Evolutionary conservation across 2,329 filamentous ascomycete genomes (phyloP), one percentile per base, ranked within the genome.

Genomic region (Chrysosporium queenslandicum): DNA sequence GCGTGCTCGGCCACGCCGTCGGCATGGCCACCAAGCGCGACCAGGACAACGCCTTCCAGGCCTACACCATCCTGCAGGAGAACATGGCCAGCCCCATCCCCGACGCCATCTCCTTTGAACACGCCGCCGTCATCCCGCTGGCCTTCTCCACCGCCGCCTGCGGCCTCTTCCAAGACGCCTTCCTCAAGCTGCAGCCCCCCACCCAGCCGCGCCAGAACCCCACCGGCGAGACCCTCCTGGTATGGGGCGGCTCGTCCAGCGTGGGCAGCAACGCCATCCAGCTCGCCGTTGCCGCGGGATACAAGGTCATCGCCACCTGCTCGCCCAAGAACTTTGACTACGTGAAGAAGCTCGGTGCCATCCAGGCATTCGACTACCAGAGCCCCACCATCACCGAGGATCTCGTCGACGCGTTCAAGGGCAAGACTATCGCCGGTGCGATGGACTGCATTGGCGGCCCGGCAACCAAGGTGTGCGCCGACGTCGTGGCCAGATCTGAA

Each of bases 351-450:
- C 66, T 77, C 0, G 75, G 75, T 1, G 72, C 72, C 1, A 61
- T 56, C 8, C 58, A 68, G 1, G 69, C 70, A 0, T 74, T 75
- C 42, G 74, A 77, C 58, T 74, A 77, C 59, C 67, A 65, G 4
- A 64, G 59, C 27, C 41, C 41, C 5, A 39, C 36, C 36, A 39
- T 39, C 36, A 20, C 16, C 36, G n/a, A 39, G n/a, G 53, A 59
- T 0, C 62, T 58, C 1, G 59, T 67, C 4, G 14, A 20, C 0
- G 60, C 55, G 3, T 56, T 67, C 7, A 52, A 62, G 14, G 61
- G 50, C 5, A 53, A 52, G 2, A 51, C 12, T 4, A 20, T 39
- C 14, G 36, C 36, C 36, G 36, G 36, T 14, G 36, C 36, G 36
- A 3, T 47, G 56, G 1, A 61, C 52, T 12, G 63, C 20, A 53